A percentile compares a stretch with the other conserved stretches of the same genome.
phyloP scores from a whole-genome alignment of 768 basidiomycete species.

The Leccinum imitatum region DNA sequence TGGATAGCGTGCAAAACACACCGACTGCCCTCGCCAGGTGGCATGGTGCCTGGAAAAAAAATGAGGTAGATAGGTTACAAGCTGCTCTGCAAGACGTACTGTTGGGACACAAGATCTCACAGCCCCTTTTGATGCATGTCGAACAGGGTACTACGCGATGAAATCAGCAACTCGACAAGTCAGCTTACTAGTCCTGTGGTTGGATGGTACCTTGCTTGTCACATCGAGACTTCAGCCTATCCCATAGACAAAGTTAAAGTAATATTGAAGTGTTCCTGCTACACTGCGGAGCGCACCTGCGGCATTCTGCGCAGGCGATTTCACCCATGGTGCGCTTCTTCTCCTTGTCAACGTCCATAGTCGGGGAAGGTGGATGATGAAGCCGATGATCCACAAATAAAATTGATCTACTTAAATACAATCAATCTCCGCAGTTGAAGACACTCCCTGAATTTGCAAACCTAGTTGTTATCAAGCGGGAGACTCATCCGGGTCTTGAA shows the following conservation, averaged over 20 bases:
- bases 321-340: conserved; percentile 26
- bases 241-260: neutral
- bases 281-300: conserved; percentile 18
- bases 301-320: conserved; percentile 34
- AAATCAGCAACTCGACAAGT: conserved; percentile 1
- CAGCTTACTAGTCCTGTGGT: neutral
- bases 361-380: neutral
- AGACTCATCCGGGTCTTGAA: neutral
- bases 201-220: conserved; percentile 21
- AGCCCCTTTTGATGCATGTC: conserved; percentile 53
- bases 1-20: conserved; percentile 23
- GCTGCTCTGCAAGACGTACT: conserved; percentile 30
- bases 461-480: neutral
- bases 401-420: conserved; percentile 4
- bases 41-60: conserved; percentile 42
- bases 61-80: neutral
- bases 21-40: conserved; percentile 56
- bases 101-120: conserved; percentile 48
- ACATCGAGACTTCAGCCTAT: conserved; percentile 30
- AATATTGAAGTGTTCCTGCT: neutral
- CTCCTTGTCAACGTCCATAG: conserved; percentile 22
- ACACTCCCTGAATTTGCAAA: neutral
- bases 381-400: neutral
- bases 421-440: conserved; percentile 8
- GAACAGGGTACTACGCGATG: conserved; percentile 29